A percentile compares a stretch with the other conserved stretches of the same genome.
These are phyloP conservation scores for Aspergillus mulundensis DNA, from an alignment of 495 filamentous ascomycete genomes.

Conservation along the genomic window DNA sequence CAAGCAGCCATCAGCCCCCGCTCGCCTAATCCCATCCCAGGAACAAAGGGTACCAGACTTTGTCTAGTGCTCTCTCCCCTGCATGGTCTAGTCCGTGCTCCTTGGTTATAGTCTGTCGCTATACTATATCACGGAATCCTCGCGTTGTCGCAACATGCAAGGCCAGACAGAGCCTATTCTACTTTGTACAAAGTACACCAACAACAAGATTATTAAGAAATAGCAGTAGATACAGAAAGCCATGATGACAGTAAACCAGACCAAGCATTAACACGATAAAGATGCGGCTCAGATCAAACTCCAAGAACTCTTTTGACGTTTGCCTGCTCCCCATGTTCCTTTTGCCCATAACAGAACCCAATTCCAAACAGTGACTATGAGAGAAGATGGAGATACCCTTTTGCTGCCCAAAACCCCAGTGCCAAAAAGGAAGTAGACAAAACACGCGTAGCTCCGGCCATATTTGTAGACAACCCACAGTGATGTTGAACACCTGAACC, in stretches of 20 bases:
- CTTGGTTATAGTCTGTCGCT: too few species aligned
- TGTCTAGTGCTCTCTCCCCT: neutral
- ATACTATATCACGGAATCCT: neutral
- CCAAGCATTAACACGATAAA: slow-evolving; percentile 12
- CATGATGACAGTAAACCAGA: neutral
- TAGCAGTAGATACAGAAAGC: slow-evolving; percentile 3
- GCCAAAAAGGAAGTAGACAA: slow-evolving; percentile 3
- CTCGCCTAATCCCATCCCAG: neutral
- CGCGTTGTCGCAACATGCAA: neutral
- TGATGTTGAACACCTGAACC: slow-evolving; percentile 20
- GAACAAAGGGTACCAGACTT: neutral
- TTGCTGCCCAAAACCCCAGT: slow-evolving; percentile 17
- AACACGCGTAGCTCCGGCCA: slow-evolving; percentile 13
- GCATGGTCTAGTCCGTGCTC: neutral
- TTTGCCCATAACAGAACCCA: slow-evolving; percentile 16
- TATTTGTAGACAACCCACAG: slow-evolving; percentile 19
- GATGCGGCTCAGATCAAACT: slow-evolving; percentile 23
- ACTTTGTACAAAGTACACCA: neutral
- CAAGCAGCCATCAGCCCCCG: neutral
- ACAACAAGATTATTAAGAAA: neutral
- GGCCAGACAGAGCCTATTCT: neutral
- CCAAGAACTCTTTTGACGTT: slow-evolving; percentile 25
- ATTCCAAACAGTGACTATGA: slow-evolving; percentile 9
- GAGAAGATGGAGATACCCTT: slow-evolving; percentile 10
- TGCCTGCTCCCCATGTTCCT: slow-evolving; percentile 21